Percentiles rank a stretch among this genome's conserved stretches.
These are phyloP conservation scores for Forsythia suspensa DNA, from an alignment of 257 asterid species.

Conservation along the genomic window DNA sequence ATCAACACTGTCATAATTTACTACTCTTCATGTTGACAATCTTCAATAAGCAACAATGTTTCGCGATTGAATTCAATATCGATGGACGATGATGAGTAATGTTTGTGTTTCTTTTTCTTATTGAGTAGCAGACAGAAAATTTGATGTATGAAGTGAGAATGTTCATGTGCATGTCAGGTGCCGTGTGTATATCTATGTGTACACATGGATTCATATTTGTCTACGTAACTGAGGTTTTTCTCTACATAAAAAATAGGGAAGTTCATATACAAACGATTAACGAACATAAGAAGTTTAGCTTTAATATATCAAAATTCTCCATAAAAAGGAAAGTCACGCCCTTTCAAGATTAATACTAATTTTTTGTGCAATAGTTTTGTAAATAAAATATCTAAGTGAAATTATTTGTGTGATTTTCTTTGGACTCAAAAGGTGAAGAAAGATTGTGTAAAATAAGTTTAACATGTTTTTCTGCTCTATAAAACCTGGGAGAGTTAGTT, in stretches of 20 bases:
- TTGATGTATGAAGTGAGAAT: neutral
- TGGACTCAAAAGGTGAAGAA: neutral
- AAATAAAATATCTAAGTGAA: neutral
- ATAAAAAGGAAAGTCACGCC: neutral
- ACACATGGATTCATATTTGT: neutral
- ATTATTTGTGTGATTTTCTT: neutral
- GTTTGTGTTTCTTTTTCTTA: neutral
- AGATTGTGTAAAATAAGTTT: neutral
- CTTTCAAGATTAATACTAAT: neutral
- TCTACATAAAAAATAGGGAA: neutral
- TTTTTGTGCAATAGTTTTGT: neutral
- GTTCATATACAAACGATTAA: neutral
- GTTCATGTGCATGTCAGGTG: neutral
- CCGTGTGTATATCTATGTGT: neutral
- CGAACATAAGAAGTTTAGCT: neutral
- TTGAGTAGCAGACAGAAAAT: neutral
- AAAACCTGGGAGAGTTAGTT: neutral
- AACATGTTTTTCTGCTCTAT: neutral
- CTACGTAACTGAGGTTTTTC: neutral
- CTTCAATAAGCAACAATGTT: neutral
- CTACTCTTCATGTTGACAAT: neutral
- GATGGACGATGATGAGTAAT: neutral
- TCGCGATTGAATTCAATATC: neutral
- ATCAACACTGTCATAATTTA: neutral
- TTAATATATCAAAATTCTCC: too few relatives aligned